Evolutionary conservation across 2,329 filamentous ascomycete species (phyloP).

Genomic region (Fusarium vanettenii): DNA sequence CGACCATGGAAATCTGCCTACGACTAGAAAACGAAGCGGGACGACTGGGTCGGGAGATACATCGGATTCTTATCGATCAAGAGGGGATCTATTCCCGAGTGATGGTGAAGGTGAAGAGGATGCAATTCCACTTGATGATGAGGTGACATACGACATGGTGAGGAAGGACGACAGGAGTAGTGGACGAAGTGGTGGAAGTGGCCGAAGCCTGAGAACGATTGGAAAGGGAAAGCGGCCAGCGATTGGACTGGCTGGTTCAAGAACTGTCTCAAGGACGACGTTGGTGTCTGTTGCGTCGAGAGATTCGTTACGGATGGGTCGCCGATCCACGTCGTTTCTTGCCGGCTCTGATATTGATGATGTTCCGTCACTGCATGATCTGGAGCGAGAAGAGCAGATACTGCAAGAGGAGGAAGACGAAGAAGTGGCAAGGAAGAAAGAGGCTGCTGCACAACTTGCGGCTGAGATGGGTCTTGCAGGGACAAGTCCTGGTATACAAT

Average conservation of each 20-base stretch:
- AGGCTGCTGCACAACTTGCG: slow-evolving; percentile 64
- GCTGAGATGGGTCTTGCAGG: slow-evolving; percentile 59
- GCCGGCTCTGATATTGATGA: slow-evolving; percentile 52
- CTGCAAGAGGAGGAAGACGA: slow-evolving; percentile 64
- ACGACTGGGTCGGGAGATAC: slow-evolving; percentile 85
- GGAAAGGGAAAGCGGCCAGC: slow-evolving; percentile 69
- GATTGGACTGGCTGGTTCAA: slow-evolving; percentile 52
- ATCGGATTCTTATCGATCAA: slow-evolving; percentile 85
- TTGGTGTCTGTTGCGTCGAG: slow-evolving; percentile 57
- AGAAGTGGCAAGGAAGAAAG: slow-evolving; percentile 63
- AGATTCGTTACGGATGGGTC: slow-evolving; percentile 45
- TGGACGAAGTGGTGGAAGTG: slow-evolving; percentile 58
- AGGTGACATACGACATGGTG: slow-evolving; percentile 87
- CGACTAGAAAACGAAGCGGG: slow-evolving; percentile 72
- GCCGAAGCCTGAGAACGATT: slow-evolving; percentile 65
- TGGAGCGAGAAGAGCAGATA: slow-evolving; percentile 65
- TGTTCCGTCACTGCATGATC: slow-evolving; percentile 61
- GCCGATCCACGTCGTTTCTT: slow-evolving; percentile 44
- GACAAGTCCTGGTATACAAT: slow-evolving; percentile 16
- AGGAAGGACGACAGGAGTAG: slow-evolving; percentile 81
- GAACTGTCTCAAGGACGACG: slow-evolving; percentile 70
- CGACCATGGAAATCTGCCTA: slow-evolving; percentile 44
- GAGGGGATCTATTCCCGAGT: slow-evolving; percentile 91
- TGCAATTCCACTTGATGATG: slow-evolving; percentile 90
- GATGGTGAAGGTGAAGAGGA: slow-evolving; percentile 89